phyloP scores from a whole-genome alignment of 2,329 filamentous ascomycete genomes.

The Coleophoma eucalyptorum region DNA sequence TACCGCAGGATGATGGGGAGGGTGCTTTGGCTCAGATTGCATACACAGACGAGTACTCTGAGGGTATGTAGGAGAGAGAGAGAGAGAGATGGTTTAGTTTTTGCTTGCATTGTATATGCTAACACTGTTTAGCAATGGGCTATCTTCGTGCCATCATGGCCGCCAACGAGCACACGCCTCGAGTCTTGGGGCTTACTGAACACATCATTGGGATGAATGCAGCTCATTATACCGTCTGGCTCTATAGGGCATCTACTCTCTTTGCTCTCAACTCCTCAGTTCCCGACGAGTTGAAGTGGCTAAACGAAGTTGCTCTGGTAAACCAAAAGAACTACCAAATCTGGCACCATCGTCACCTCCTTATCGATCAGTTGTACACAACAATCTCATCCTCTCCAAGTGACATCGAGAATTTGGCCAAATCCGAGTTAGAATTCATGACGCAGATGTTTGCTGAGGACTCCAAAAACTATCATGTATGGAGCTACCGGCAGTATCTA shows the following conservation, averaged over 20 bases:
- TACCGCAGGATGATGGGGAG: slow-evolving; percentile 79
- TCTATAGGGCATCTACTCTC: slow-evolving; percentile 83
- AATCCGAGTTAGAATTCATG: slow-evolving; percentile 72
- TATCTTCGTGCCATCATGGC: slow-evolving; percentile 96
- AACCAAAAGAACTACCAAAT: slow-evolving; percentile 99
- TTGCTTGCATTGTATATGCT: slow-evolving; percentile 2
- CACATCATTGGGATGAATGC: slow-evolving; percentile 91
- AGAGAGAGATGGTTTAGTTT: neutral
- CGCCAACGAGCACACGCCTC: slow-evolving; percentile 73
- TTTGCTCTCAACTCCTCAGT: slow-evolving; percentile 46
- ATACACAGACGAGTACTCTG: slow-evolving; percentile 84
- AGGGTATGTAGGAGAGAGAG: slow-evolving; percentile 42
- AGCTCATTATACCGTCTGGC: slow-evolving; percentile 97
- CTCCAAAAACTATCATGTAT: slow-evolving; percentile 97
- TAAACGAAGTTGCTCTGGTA: slow-evolving; percentile 76
- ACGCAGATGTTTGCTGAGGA: slow-evolving; percentile 78
- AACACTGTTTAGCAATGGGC: slow-evolving; percentile 60
- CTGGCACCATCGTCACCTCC: slow-evolving; percentile 73
- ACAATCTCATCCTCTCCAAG: slow-evolving; percentile 56
- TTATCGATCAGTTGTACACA: slow-evolving; percentile 54
- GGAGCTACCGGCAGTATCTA: slow-evolving; percentile 83
- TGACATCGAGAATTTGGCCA: slow-evolving; percentile 51
- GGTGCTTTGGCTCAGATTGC: slow-evolving; percentile 87
- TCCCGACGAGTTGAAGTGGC: slow-evolving; percentile 68
- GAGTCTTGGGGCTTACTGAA: slow-evolving; percentile 78